These are phyloP conservation scores for Camellia sinensis DNA, from an alignment of 148 eudicot species.

Conservation along the genomic window DNA sequence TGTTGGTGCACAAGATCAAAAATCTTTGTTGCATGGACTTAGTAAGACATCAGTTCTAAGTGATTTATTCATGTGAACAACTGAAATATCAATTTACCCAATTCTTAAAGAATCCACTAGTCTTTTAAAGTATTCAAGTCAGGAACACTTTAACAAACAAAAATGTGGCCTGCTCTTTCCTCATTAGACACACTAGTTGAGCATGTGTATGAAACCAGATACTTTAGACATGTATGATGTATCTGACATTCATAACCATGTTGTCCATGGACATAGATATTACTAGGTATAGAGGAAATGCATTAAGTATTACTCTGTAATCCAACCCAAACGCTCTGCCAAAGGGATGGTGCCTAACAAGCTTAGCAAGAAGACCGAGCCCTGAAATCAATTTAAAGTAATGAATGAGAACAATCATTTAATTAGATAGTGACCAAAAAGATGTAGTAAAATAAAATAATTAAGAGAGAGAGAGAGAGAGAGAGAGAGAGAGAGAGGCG, in stretches of 20 bases:
- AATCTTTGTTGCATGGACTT: not conserved
- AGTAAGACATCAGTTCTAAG: not conserved
- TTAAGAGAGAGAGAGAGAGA: too few species aligned
- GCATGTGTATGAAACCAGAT: not conserved
- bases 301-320: slow-evolving; percentile 31
- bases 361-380: slow-evolving; percentile 36
- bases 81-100: not conserved
- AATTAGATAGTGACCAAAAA: not conserved
- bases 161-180: too few species aligned
- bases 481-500: not conserved
- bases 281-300: not conserved
- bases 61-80: not conserved
- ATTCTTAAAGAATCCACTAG: not conserved
- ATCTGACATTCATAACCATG: not conserved
- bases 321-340: slow-evolving; percentile 44
- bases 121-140: not conserved
- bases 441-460: not conserved
- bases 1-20: too few species aligned
- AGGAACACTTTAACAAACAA: not conserved
- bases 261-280: not conserved
- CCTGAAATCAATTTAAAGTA: slow-evolving; percentile 26
- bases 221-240: not conserved
- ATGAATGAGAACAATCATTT: not conserved
- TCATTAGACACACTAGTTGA: not conserved
- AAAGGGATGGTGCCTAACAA: slow-evolving; percentile 40